Conservation (phyloP, 129 eudicot genomes). For the Tagetes patula region DNA sequence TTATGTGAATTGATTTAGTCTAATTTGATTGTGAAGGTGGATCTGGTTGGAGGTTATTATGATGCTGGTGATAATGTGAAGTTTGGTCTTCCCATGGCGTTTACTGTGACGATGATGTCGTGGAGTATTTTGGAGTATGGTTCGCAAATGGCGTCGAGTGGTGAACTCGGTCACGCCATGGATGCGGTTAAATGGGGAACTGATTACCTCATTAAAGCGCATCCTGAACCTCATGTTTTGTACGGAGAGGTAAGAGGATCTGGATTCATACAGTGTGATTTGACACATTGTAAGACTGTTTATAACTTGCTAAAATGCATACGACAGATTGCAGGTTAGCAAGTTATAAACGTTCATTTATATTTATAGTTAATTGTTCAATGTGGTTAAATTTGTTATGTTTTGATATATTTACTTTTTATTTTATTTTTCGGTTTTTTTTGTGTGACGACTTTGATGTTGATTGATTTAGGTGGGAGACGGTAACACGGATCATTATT, state of each 20-base stretch:
- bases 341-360: no score
- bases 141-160: constrained; percentile 72
- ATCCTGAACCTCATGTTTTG: constrained; percentile 80
- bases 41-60: constrained; percentile 97
- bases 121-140: constrained; percentile 97
- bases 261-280: no score
- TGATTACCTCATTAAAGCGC: constrained; percentile 92
- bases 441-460: neutral
- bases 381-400: no score
- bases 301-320: no score
- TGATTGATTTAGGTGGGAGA: constrained; percentile 75
- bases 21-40: constrained; percentile 47
- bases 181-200: constrained; percentile 98
- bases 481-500: constrained; percentile 95
- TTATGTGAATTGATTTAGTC: neutral
- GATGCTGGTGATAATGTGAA: constrained; percentile 99
- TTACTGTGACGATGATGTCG: constrained; percentile 95
- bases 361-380: no score
- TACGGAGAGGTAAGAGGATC: constrained; percentile 74
- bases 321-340: no score
- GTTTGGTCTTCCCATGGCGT: constrained; percentile 97
- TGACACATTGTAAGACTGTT: no score
- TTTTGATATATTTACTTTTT: no score
- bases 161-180: constrained; percentile 78
- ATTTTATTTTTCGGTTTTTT: no score